Evolutionary conservation across 2,329 filamentous ascomycete genomes (phyloP).

Genomic region (Alternaria dauci): DNA sequence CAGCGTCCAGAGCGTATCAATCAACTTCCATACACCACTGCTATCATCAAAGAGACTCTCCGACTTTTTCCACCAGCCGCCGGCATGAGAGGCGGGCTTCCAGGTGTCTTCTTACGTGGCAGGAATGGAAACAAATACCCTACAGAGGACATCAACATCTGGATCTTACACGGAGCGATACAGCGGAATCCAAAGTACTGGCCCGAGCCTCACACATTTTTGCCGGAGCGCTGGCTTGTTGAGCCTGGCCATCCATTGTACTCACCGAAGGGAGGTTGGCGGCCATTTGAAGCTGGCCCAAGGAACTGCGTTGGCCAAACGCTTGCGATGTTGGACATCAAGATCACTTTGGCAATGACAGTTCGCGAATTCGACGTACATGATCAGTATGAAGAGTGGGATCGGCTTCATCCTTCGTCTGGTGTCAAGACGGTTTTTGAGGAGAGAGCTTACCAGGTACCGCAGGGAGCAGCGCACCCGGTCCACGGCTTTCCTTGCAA

Average conservation of each 20-base stretch:
- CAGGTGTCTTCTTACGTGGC: conserved; percentile 24
- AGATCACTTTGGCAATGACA: conserved; percentile 22
- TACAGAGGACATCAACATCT: conserved; percentile 26
- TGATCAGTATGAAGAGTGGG: conserved; percentile 26
- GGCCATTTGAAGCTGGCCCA: conserved; percentile 53
- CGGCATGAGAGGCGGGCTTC: conserved; percentile 30
- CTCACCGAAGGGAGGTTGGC: conserved; percentile 31
- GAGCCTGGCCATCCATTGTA: conserved; percentile 21
- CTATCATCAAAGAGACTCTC: conserved; percentile 49
- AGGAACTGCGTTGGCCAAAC: conserved; percentile 35
- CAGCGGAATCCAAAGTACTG: conserved; percentile 30
- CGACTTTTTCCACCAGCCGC: conserved; percentile 47
- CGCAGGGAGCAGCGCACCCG: conserved; percentile 26
- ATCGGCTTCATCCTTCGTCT: conserved; percentile 7
- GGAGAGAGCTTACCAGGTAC: conserved; percentile 23
- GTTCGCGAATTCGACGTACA: conserved; percentile 31
- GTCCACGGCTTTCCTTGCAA: conserved; percentile 51
- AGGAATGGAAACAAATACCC: conserved; percentile 32
- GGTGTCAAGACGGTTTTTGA: conserved; percentile 10
- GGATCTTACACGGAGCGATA: conserved; percentile 26
- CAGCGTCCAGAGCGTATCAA: conserved; percentile 40
- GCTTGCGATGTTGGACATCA: conserved; percentile 28
- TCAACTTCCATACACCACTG: conserved; percentile 39
- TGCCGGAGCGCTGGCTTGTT: conserved; percentile 36
- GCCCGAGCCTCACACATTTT: conserved; percentile 29